Evolutionary conservation across 2,329 filamentous ascomycete species (phyloP).

Genomic region (Dothistroma septosporum): DNA sequence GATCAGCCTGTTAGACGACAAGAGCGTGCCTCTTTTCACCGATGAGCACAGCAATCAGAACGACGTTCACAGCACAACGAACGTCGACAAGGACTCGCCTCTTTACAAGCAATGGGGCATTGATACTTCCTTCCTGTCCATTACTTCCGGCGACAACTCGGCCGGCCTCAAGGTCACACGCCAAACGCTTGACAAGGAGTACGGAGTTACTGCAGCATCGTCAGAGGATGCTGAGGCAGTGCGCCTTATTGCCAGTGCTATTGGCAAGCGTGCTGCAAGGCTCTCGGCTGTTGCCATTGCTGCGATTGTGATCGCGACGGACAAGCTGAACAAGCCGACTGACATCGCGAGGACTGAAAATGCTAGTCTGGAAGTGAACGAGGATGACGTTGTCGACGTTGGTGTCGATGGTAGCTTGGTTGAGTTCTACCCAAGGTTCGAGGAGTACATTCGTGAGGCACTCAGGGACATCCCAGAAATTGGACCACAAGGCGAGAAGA

Average conservation of each 20-base stretch:
- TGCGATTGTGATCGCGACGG: conserved; percentile 76
- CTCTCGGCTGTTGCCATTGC: conserved; percentile 84
- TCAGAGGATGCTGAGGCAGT: conserved; percentile 84
- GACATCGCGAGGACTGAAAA: conserved; percentile 32
- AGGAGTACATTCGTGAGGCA: conserved; percentile 80
- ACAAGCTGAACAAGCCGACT: conserved; percentile 54
- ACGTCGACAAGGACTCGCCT: conserved; percentile 59
- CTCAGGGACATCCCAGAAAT: conserved; percentile 72
- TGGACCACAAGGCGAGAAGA: conserved; percentile 72
- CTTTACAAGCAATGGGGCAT: conserved; percentile 82
- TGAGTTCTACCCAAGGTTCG: conserved; percentile 92
- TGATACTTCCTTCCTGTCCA: conserved; percentile 84
- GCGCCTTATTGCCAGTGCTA: conserved; percentile 74
- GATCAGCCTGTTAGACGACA: conserved; percentile 65
- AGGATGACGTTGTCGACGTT: conserved; percentile 73
- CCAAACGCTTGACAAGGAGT: conserved; percentile 69
- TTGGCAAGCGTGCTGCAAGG: conserved; percentile 83
- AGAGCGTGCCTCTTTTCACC: conserved; percentile 66
- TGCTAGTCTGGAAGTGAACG: conserved; percentile 36
- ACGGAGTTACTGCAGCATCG: conserved; percentile 71
- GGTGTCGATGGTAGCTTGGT: conserved; percentile 93
- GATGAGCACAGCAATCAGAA: conserved; percentile 70
- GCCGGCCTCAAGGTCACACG: conserved; percentile 68
- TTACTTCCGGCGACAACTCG: conserved; percentile 75
- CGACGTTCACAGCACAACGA: conserved; percentile 64